Conservation (phyloP, 2,329 filamentous ascomycete species). For the Talaromyces verruculosus region DNA sequence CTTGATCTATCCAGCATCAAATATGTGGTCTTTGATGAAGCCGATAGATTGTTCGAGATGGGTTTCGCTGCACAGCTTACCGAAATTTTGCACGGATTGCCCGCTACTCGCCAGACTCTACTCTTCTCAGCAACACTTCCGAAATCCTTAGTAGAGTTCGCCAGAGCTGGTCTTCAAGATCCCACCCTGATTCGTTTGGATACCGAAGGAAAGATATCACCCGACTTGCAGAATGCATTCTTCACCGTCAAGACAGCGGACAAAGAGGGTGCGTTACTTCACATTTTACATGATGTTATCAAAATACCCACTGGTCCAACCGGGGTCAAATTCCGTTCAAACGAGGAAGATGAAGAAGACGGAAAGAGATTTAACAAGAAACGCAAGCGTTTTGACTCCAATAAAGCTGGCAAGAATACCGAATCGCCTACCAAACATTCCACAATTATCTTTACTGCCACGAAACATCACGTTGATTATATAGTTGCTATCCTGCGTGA, state of each 20-base stretch:
- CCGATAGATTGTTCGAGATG: slow-evolving; percentile 97
- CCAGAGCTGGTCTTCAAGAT: slow-evolving; percentile 87
- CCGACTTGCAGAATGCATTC: slow-evolving; percentile 92
- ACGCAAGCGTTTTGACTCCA: slow-evolving; percentile 51
- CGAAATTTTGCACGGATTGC: slow-evolving; percentile 88
- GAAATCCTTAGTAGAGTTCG: slow-evolving; percentile 93
- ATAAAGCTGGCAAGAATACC: slow-evolving; percentile 52
- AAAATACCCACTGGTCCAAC: slow-evolving; percentile 75
- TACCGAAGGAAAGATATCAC: slow-evolving; percentile 92
- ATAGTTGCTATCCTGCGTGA: slow-evolving; percentile 74
- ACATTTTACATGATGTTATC: slow-evolving; percentile 88
- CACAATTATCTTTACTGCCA: slow-evolving; percentile 91
- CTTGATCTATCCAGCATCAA: slow-evolving; percentile 85
- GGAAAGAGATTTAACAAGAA: slow-evolving; percentile 45
- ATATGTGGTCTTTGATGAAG: slow-evolving; percentile 97
- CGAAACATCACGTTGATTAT: slow-evolving; percentile 97
- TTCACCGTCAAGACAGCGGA: slow-evolving; percentile 90
- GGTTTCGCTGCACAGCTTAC: slow-evolving; percentile 91
- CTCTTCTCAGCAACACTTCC: slow-evolving; percentile 95
- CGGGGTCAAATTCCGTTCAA: slow-evolving; percentile 49
- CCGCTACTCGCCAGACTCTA: slow-evolving; percentile 79
- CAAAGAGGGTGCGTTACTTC: slow-evolving; percentile 87
- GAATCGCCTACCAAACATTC: slow-evolving; percentile 83
- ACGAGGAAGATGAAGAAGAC: slow-evolving; percentile 44
- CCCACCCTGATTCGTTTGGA: slow-evolving; percentile 87